These are phyloP conservation scores for Eucalyptus paniculata DNA, from an alignment of 345 rosid genomes.

Conservation along the genomic window DNA sequence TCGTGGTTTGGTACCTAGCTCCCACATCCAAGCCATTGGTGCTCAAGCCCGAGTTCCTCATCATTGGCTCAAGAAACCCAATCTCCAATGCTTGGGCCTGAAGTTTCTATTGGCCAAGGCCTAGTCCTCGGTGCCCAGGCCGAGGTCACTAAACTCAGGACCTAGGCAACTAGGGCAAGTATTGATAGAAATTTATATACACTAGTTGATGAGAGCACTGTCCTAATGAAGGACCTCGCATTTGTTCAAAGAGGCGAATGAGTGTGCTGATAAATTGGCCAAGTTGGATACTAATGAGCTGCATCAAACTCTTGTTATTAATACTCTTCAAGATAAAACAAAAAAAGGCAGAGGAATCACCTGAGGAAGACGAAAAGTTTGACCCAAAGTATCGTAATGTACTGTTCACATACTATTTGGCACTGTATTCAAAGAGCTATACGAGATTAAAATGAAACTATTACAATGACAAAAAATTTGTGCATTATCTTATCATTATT, in stretches of 20 bases:
- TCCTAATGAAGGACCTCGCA: not conserved
- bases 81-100: not conserved
- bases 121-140: not conserved
- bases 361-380: too few relatives aligned
- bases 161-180: not conserved
- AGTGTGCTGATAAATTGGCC: not conserved
- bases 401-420: too few relatives aligned
- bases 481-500: not conserved
- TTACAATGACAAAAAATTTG: not conserved
- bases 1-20: not conserved
- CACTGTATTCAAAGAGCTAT: not conserved
- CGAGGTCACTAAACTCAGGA: not conserved
- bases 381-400: too few relatives aligned
- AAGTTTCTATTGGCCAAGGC: not conserved
- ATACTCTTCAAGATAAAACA: not conserved
- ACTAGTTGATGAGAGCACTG: not conserved
- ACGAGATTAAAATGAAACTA: not conserved
- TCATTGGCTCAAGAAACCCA: not conserved
- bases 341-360: too few relatives aligned
- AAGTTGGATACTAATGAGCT: not conserved
- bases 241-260: not conserved
- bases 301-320: not conserved
- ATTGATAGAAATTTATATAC: not conserved
- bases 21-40: not conserved
- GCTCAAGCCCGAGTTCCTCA: not conserved